phyloP scores from a whole-genome alignment of 129 eudicot genomes.

The Flaveria bidentis region DNA sequence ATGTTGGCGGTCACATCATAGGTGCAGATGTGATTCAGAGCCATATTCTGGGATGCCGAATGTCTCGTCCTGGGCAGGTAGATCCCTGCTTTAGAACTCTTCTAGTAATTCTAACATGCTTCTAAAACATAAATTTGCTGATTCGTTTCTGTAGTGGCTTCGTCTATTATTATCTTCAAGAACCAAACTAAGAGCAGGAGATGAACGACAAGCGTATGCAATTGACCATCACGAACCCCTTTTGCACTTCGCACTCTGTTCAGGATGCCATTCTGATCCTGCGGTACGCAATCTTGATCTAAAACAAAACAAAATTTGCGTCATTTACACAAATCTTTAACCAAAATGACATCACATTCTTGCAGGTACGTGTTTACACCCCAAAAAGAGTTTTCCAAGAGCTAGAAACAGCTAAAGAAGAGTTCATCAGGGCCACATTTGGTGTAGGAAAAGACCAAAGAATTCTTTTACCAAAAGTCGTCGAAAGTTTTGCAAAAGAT shows the following conservation, averaged over 20 bases:
- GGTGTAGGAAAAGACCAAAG: slow-evolving; percentile 77
- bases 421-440: slow-evolving; percentile 86
- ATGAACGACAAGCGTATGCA: slow-evolving; percentile 69
- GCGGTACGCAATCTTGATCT: slow-evolving; percentile 53
- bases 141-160: slow-evolving; percentile 58
- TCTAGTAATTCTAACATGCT: neutral
- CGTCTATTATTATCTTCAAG: slow-evolving; percentile 63
- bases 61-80: slow-evolving; percentile 98
- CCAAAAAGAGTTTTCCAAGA: slow-evolving; percentile 74
- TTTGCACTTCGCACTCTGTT: slow-evolving; percentile 83
- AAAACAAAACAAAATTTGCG: neutral
- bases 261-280: slow-evolving; percentile 97
- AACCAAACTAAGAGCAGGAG: slow-evolving; percentile 80
- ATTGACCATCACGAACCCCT: slow-evolving; percentile 84
- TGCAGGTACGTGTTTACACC: slow-evolving; percentile 86
- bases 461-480: slow-evolving; percentile 67
- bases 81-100: neutral
- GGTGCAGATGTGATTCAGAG: slow-evolving; percentile 88
- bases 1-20: slow-evolving; percentile 81
- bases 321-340: slow-evolving; percentile 3
- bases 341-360: neutral
- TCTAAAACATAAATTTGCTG: neutral
- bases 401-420: slow-evolving; percentile 89
- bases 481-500: slow-evolving; percentile 82
- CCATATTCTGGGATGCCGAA: slow-evolving; percentile 78